These are phyloP conservation scores for Camelina sativa DNA, from an alignment of 345 rosid species.

Conservation along the genomic window DNA sequence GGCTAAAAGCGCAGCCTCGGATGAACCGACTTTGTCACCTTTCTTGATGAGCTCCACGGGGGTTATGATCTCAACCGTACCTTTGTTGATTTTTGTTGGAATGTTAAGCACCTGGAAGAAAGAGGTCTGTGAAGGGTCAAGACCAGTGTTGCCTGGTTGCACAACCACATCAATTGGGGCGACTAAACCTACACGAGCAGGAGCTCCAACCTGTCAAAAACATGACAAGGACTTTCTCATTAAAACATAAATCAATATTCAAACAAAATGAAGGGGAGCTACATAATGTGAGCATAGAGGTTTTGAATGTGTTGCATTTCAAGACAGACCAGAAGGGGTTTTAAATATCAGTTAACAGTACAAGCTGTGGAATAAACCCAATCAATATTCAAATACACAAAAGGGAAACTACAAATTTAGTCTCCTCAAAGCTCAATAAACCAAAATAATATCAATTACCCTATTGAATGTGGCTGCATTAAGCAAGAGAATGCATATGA, in stretches of 20 bases:
- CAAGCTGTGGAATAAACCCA: neutral
- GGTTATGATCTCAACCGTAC: slow-evolving; percentile 93
- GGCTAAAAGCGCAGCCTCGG: slow-evolving; percentile 90
- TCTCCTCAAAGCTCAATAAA: neutral
- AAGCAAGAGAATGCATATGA: neutral
- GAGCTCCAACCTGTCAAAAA: slow-evolving; percentile 83
- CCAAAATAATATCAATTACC: neutral
- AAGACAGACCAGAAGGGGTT: neutral
- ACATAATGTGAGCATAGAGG: neutral
- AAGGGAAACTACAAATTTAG: neutral
- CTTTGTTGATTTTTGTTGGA: slow-evolving; percentile 99
- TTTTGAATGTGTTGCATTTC: too few species aligned
- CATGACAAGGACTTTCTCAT: neutral
- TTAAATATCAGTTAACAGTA: neutral
- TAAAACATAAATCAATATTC: neutral
- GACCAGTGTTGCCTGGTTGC: slow-evolving; percentile 96
- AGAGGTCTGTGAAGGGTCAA: slow-evolving; percentile 96
- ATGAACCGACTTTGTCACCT: slow-evolving; percentile 96
- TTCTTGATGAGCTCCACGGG: slow-evolving; percentile 93
- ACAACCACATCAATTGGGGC: slow-evolving; percentile 95
- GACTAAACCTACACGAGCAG: slow-evolving; percentile 96
- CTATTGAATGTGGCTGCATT: neutral
- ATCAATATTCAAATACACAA: neutral
- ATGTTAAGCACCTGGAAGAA: slow-evolving; percentile 98
- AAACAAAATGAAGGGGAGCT: neutral